Base-by-base conservation (phyloP, 306 rosid species). In the Fragaria nilgerrensis region DNA sequence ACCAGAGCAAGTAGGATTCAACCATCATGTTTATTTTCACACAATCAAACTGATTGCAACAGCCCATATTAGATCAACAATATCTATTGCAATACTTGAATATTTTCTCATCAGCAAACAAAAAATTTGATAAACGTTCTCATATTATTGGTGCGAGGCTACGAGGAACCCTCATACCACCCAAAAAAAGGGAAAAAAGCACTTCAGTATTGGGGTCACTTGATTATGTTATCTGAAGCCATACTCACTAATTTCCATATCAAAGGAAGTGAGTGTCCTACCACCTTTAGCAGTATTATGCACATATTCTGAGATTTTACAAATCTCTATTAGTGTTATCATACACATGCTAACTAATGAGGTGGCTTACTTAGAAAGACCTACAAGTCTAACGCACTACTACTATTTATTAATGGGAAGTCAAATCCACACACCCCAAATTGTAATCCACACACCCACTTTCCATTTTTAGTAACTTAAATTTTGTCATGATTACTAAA, bases 1-100 rank as follows among this genome's bases (percentile, higher is more conserved):
- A 41, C 36, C 77, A 67, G 3, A 72, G 2, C 17, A 75, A 11
- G 70, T 56, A 25, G 37, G 77, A 39, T 65, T 49, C 74, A 77
- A 52, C n/a, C 22, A 63, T 8, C 61, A 15, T n/a, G 59, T 29
- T 44, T 29, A 20, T 25, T 45, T 69, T 19, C 17, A 62, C 9
- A 45, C 17, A 75, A 29, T 19, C 45, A 29, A 44, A 19, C 19
- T 34, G 71, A 4, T 19, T 12, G 58, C 41, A 59, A 59, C 15
- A 62, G 20, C 23, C 55, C 44, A 0, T 22, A 62, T 23, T 39
- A 36, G 7, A 36, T 3, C 22, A n/a, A 73, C 15, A 68, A 68
- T 39, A 43, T 68, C 36, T 12, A 68, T 2, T 41, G 48, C 70
- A 9, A 66, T 39, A 37, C 19, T 44, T 68, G 20, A 49, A 49